Evolutionary conservation across 78 protist species (phyloP).

Genomic region (slime mould (Dictyostelium discoideum)): DNA sequence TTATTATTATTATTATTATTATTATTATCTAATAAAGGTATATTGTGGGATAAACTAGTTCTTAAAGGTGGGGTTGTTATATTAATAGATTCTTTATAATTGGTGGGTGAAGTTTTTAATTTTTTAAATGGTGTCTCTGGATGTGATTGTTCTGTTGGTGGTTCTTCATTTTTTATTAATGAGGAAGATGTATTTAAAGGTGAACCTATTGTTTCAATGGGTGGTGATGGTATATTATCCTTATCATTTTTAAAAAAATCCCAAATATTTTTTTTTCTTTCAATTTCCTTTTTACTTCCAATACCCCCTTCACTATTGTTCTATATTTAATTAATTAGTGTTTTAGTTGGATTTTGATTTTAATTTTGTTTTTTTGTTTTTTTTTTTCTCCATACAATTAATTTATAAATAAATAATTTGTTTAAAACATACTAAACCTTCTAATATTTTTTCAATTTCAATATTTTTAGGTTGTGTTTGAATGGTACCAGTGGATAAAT

Average conservation of each 20-base stretch:
- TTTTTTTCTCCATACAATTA: too few species aligned
- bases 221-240: neutral
- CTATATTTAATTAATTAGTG: neutral
- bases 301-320: neutral
- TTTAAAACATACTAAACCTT: neutral
- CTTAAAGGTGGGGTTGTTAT: neutral
- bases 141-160: neutral
- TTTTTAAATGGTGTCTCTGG: neutral
- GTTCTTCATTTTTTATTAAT: neutral
- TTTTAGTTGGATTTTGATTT: too few species aligned
- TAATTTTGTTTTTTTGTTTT: too few species aligned
- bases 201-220: neutral
- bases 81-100: neutral
- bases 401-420: too few species aligned
- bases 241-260: too few species aligned
- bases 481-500: neutral
- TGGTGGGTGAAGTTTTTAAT: neutral
- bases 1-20: neutral
- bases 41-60: neutral
- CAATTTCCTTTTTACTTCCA: too few species aligned
- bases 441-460: conserved; percentile 16
- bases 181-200: neutral
- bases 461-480: conserved; percentile 11
- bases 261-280: too few species aligned
- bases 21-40: neutral